These are phyloP conservation scores for Bremia lactucae DNA, from an alignment of 352 stramenopile species.

Conservation along the genomic window DNA sequence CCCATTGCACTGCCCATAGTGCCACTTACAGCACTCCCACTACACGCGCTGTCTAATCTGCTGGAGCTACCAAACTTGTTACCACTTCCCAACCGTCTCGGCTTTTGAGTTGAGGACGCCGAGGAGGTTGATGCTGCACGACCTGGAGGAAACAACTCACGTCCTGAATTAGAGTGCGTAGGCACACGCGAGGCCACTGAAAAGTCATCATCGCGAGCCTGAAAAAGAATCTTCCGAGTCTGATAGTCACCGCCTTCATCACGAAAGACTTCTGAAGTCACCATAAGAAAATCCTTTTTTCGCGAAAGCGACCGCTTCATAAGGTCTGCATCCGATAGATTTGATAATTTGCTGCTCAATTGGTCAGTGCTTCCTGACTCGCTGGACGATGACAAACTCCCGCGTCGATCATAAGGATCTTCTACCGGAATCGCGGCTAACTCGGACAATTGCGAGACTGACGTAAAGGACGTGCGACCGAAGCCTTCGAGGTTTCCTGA, in stretches of 20 bases:
- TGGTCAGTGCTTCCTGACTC: constrained; percentile 22
- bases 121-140: constrained; percentile 31
- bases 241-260: constrained; percentile 79
- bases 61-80: constrained; percentile 9
- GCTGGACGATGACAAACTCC: constrained; percentile 45
- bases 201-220: constrained; percentile 78
- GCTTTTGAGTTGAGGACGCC: constrained; percentile 30
- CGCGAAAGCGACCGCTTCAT: constrained; percentile 77
- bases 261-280: constrained; percentile 84
- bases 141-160: constrained; percentile 28
- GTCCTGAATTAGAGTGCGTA: constrained; percentile 54
- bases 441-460: constrained; percentile 52
- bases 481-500: constrained; percentile 45
- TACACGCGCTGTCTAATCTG: constrained; percentile 10
- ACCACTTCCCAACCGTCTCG: constrained; percentile 17
- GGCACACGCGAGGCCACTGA: constrained; percentile 72
- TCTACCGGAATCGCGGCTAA: constrained; percentile 20
- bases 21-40: constrained; percentile 11
- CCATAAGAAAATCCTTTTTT: constrained; percentile 87
- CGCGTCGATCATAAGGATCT: constrained; percentile 18
- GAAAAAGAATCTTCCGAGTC: constrained; percentile 83
- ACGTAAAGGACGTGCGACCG: constrained; percentile 65
- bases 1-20: constrained; percentile 18
- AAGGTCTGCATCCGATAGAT: constrained; percentile 48
- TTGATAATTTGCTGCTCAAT: constrained; percentile 18